These are phyloP conservation scores for Mycena galopus DNA, from an alignment of 768 basidiomycete genomes.

Conservation along the genomic window DNA sequence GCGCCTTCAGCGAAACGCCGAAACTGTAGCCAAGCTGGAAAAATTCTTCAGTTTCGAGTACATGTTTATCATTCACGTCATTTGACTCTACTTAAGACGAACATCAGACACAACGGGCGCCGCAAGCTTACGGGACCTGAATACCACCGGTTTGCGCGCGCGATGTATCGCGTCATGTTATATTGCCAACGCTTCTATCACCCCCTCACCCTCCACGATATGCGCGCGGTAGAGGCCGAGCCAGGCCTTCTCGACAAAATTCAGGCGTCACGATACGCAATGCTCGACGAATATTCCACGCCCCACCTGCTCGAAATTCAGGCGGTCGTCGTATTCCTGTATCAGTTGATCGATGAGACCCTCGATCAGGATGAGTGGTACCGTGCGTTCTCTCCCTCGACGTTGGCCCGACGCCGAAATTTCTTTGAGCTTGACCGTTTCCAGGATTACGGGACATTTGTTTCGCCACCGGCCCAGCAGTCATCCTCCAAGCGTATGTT, in stretches of 20 bases:
- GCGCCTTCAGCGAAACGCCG: conserved; percentile 23
- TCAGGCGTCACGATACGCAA: not conserved
- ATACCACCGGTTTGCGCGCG: conserved; percentile 31
- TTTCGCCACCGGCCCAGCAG: conserved; percentile 30
- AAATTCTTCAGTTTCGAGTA: conserved; percentile 17
- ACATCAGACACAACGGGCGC: conserved; percentile 2
- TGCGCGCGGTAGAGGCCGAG: conserved; percentile 30
- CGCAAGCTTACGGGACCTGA: conserved; percentile 17
- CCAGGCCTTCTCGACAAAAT: conserved; percentile 17
- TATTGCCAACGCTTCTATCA: conserved; percentile 35
- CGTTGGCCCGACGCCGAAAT: too few relatives aligned
- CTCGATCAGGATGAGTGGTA: not conserved
- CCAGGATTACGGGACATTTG: conserved; percentile 27
- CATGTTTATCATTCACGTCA: not conserved
- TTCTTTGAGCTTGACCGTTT: not conserved
- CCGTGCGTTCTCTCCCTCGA: conserved; percentile 5
- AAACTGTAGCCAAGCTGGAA: conserved; percentile 10
- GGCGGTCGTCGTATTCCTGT: conserved; percentile 22
- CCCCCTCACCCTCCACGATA: conserved; percentile 33
- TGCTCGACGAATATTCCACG: conserved; percentile 22
- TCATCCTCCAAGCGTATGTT: conserved; percentile 18
- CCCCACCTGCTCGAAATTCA: conserved; percentile 20
- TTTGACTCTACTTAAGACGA: not conserved
- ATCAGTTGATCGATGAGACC: conserved; percentile 21
- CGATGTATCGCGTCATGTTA: conserved; percentile 36